Evolutionary conservation across 2,329 filamentous ascomycete genomes (phyloP).

Genomic region (Graphilbum fragrans): DNA sequence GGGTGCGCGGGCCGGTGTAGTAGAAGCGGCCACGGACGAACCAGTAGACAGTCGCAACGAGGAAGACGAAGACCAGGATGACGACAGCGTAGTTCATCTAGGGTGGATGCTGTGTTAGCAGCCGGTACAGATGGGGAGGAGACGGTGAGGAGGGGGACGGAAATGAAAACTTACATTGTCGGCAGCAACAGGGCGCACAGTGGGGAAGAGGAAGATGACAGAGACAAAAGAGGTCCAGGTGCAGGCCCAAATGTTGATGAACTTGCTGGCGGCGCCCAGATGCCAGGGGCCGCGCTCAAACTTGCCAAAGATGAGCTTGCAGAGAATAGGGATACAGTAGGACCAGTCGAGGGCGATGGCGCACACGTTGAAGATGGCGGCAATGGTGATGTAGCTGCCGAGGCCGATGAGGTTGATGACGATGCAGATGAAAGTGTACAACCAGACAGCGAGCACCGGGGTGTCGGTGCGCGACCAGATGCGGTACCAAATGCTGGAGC

Average conservation of each 20-base stretch:
- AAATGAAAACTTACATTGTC: slow-evolving; percentile 23
- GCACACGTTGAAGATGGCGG: slow-evolving; percentile 40
- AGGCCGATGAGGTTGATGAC: slow-evolving; percentile 47
- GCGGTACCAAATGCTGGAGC: slow-evolving; percentile 34
- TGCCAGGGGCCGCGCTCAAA: slow-evolving; percentile 41
- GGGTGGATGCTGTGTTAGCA: neutral
- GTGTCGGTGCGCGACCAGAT: slow-evolving; percentile 35
- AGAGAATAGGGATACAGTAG: slow-evolving; percentile 43
- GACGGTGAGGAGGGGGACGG: neutral
- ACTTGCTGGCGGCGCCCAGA: slow-evolving; percentile 27
- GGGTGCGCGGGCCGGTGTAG: slow-evolving; percentile 32
- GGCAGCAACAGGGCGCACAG: slow-evolving; percentile 29
- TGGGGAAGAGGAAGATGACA: slow-evolving; percentile 42
- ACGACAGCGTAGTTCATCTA: slow-evolving; percentile 45
- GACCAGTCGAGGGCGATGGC: slow-evolving; percentile 42
- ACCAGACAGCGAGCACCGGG: slow-evolving; percentile 41
- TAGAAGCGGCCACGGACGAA: slow-evolving; percentile 28
- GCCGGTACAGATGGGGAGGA: neutral
- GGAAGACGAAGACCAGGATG: slow-evolving; percentile 32
- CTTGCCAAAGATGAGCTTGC: slow-evolving; percentile 34
- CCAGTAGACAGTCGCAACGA: slow-evolving; percentile 32
- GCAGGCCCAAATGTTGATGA: slow-evolving; percentile 34
- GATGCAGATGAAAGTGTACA: slow-evolving; percentile 40
- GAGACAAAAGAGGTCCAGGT: slow-evolving; percentile 39
- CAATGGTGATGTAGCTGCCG: slow-evolving; percentile 39